Evolutionary conservation across 495 filamentous ascomycete species (phyloP).

Genomic region (Hypoxylon fragiforme): DNA sequence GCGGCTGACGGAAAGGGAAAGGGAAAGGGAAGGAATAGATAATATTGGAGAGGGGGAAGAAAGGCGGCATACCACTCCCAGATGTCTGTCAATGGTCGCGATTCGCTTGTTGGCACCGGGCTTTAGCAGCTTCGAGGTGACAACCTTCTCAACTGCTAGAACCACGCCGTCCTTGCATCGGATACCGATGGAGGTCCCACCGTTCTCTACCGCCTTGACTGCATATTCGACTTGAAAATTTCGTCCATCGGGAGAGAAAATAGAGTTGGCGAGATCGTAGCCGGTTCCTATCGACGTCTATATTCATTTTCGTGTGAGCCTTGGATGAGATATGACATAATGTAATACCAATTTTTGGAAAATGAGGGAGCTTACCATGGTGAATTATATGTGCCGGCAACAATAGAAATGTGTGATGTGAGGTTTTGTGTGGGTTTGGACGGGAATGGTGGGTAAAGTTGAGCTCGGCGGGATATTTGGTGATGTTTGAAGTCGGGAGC

Average conservation of each 20-base stretch:
- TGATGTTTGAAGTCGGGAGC: conserved; percentile 26
- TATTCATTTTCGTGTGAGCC: conserved; percentile 11
- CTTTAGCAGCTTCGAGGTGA: conserved; percentile 93
- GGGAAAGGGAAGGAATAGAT: neutral
- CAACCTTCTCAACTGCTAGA: conserved; percentile 93
- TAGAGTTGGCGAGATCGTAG: conserved; percentile 98
- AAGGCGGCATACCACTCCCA: conserved; percentile 75
- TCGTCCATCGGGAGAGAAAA: conserved; percentile 97
- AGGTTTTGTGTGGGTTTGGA: neutral
- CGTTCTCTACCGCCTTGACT: conserved; percentile 97
- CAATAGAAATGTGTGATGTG: neutral
- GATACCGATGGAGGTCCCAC: conserved; percentile 94
- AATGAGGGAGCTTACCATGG: conserved; percentile 33
- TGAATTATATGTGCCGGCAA: conserved; percentile 5
- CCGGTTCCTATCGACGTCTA: conserved; percentile 99
- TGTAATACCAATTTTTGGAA: too few species aligned
- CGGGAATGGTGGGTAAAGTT: conserved; percentile 4
- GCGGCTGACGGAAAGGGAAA: neutral
- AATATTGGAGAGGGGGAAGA: neutral
- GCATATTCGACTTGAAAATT: conserved; percentile 99
- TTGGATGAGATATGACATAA: neutral
- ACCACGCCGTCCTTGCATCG: conserved; percentile 97
- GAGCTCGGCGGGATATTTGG: conserved; percentile 27
- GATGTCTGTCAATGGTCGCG: conserved; percentile 88
- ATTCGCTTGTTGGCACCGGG: conserved; percentile 94